A percentile compares a stretch with the other conserved stretches of the same genome.
Evolutionary conservation across 1,284 basidiomycete genomes (phyloP).

Genomic region (Tetrapyrgos nigripes): DNA sequence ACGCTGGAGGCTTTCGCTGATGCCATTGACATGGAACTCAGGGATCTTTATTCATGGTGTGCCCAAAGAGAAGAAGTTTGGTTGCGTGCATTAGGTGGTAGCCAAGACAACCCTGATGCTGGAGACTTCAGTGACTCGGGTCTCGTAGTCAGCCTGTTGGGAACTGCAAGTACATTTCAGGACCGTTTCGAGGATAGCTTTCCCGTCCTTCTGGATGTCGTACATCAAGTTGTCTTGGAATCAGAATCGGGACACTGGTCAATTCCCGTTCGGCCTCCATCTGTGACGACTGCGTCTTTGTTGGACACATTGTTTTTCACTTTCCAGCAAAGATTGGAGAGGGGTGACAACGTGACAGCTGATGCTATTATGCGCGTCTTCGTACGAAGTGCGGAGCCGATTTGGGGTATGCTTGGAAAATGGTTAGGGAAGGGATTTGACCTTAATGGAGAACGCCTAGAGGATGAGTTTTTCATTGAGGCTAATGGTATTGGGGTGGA

Average conservation of each 20-base stretch:
- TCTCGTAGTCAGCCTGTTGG: constrained; percentile 71
- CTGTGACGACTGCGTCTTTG: constrained; percentile 58
- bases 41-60: constrained; percentile 72
- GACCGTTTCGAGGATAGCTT: constrained; percentile 65
- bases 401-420: constrained; percentile 74
- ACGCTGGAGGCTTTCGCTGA: constrained; percentile 86
- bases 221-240: constrained; percentile 37
- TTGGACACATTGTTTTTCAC: constrained; percentile 67
- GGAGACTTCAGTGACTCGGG: background rate
- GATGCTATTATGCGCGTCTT: constrained; percentile 69
- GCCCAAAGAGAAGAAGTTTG: constrained; percentile 72
- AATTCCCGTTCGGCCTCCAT: constrained; percentile 50
- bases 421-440: constrained; percentile 82
- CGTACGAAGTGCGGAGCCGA: constrained; percentile 65
- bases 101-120: constrained; percentile 24
- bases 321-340: constrained; percentile 60
- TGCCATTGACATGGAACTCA: constrained; percentile 67
- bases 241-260: constrained; percentile 33
- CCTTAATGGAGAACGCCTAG: constrained; percentile 47
- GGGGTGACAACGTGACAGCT: constrained; percentile 59
- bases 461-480: constrained; percentile 86
- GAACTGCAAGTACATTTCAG: constrained; percentile 62
- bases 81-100: constrained; percentile 56
- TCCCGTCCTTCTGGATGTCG: constrained; percentile 55
- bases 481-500: constrained; percentile 58